Conservation (phyloP, 148 eudicot genomes). For the Rhododendron molle region DNA sequence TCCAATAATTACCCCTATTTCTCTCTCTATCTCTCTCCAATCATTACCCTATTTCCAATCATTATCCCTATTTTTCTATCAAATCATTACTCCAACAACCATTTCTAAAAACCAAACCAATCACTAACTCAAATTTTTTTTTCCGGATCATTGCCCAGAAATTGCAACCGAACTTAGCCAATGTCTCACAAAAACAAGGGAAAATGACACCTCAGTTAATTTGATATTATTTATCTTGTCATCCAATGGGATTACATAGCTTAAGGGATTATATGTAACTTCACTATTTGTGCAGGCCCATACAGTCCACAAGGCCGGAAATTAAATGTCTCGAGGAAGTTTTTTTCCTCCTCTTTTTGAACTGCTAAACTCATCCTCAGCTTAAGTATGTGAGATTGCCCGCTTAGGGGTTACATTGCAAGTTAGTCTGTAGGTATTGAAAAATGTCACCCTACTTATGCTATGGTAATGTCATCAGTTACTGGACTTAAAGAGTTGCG, state of each 20-base stretch:
- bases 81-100: too few species aligned
- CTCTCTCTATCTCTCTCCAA: too few species aligned
- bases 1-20: too few species aligned
- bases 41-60: too few species aligned
- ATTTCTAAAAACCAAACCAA: too few species aligned
- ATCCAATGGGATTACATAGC: not conserved
- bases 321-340: not conserved
- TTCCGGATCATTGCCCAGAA: too few species aligned
- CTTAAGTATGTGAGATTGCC: not conserved
- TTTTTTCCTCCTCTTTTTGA: not conserved
- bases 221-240: not conserved
- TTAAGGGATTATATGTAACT: not conserved
- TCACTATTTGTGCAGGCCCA: not conserved
- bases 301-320: not conserved
- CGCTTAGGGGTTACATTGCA: not conserved
- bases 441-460: not conserved
- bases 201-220: not conserved
- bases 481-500: not conserved
- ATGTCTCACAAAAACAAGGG: not conserved
- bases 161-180: too few species aligned
- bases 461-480: not conserved
- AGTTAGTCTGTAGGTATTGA: not conserved
- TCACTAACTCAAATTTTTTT: too few species aligned
- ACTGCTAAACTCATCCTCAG: not conserved
- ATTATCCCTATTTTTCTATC: too few species aligned